Base-by-base conservation (phyloP, 306 rosid genomes). In the Hylodesmum podocarpum region DNA sequence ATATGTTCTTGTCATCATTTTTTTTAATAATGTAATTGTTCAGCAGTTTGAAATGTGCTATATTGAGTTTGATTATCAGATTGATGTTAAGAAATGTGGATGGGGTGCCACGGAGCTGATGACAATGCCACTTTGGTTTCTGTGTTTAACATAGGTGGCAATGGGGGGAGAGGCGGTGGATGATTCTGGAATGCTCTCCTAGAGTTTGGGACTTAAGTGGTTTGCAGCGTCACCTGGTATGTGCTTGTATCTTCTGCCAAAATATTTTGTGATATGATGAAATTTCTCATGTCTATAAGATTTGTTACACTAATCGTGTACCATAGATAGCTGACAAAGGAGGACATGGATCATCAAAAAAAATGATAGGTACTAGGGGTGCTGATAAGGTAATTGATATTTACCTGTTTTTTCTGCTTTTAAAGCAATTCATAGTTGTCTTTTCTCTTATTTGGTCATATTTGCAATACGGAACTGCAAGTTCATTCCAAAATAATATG, bases 111-210 rank as follows among this genome's bases (percentile, higher is more conserved):
- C 51, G 64, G 41, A 36, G 28, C 28, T 75, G 25, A 16, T 84
- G 59, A 28, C 46, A 3, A 36, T 72, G 72, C 25, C 78, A 46
- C 36, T 8, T 70, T 63, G 31, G 36, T 70, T 21, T 66, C 22
- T 63, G 49, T 59, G 75, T 59, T 82, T 80, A 64, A 84, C 77
- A 53, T 64, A 95, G 97, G 98, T 85, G 97, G 92, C 41, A 87
- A 82, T 84, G 98, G 97, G 46, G 96, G 97, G 54, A 90, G 88
- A 80, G 98, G 99, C 0, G 98, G 98, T 34, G 96, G 92, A 96
- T 95, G 75, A 88, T 95, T 76, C 77, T 95, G 81, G 89, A 92
- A 84, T 88, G 97, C 79, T 90, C 97, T 77, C 83, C 84, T 22
- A 81, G 86, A 68, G 86, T 90, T 82, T 92, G 97, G 97, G 99